phyloP scores from a whole-genome alignment of 2,329 filamentous ascomycete species.

The Trichoderma citrinoviride region DNA sequence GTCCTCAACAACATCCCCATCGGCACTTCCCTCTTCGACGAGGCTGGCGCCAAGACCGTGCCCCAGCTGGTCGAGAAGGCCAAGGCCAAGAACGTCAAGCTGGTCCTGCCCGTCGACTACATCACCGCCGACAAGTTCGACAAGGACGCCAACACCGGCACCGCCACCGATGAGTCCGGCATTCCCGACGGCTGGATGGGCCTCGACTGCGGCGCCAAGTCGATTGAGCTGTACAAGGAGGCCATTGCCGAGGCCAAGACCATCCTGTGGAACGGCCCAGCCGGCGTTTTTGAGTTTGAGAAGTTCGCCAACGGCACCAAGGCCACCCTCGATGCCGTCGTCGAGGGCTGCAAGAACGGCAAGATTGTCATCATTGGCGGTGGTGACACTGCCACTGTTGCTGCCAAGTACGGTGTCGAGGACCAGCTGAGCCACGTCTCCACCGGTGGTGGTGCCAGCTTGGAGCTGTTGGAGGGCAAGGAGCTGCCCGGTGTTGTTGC shows the following conservation, averaged over 20 bases:
- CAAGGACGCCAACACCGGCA: slow-evolving; percentile 75
- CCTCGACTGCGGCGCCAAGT: slow-evolving; percentile 89
- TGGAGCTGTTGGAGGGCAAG: slow-evolving; percentile 98
- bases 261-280: slow-evolving; percentile 97
- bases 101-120: slow-evolving; percentile 93
- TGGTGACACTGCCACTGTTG: slow-evolving; percentile 96
- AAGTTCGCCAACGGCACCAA: slow-evolving; percentile 92
- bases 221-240: slow-evolving; percentile 80
- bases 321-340: slow-evolving; percentile 83
- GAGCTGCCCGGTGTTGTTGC: slow-evolving; percentile 90
- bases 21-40: slow-evolving; percentile 87
- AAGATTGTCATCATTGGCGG: slow-evolving; percentile 98
- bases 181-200: slow-evolving; percentile 99
- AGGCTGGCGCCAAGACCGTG: slow-evolving; percentile 90
- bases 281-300: slow-evolving; percentile 96
- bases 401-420: slow-evolving; percentile 94
- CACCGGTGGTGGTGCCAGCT: slow-evolving; percentile 89
- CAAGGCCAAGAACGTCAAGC: slow-evolving; percentile 91
- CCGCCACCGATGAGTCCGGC: slow-evolving; percentile 80
- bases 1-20: slow-evolving; percentile 89
- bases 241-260: slow-evolving; percentile 88
- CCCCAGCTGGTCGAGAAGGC: slow-evolving; percentile 87
- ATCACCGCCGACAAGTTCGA: slow-evolving; percentile 94
- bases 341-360: slow-evolving; percentile 67
- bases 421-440: slow-evolving; percentile 98